Conservation (phyloP, 352 stramenopile genomes). For the Globisporangium sylvaticum region DNA sequence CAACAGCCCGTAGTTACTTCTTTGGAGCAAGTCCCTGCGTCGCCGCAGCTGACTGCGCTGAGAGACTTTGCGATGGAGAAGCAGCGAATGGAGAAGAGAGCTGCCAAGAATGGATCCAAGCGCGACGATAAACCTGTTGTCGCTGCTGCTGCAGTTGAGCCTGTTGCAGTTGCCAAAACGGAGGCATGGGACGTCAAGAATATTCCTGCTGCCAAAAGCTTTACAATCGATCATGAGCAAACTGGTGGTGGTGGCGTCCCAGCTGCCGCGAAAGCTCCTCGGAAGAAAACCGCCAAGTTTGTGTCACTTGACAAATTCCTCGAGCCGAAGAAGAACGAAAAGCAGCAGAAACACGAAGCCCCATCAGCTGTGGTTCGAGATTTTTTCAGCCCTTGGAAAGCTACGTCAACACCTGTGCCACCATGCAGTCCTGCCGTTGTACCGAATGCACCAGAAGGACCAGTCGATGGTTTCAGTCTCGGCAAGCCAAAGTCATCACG, state of each 20-base stretch:
- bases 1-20: not conserved
- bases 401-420: not conserved
- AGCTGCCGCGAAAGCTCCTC: not conserved
- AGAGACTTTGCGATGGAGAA: slow-evolving; percentile 14
- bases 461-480: slow-evolving; percentile 22
- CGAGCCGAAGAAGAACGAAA: slow-evolving; percentile 12
- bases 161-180: not conserved
- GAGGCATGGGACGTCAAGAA: not conserved
- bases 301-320: slow-evolving; percentile 53
- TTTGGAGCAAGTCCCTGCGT: not conserved
- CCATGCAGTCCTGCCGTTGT: not conserved
- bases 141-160: not conserved
- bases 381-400: slow-evolving; percentile 21
- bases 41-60: slow-evolving; percentile 6
- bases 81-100: slow-evolving; percentile 7
- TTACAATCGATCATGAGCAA: not conserved
- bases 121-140: not conserved
- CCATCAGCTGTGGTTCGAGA: not conserved
- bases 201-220: not conserved
- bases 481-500: slow-evolving; percentile 20
- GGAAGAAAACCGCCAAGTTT: slow-evolving; percentile 49
- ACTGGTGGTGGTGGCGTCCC: not conserved
- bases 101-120: not conserved
- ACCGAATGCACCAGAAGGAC: not conserved
- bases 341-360: slow-evolving; percentile 12